Base-by-base conservation (phyloP, 2,329 filamentous ascomycete species). In the Torrubiella hemipterigena region DNA sequence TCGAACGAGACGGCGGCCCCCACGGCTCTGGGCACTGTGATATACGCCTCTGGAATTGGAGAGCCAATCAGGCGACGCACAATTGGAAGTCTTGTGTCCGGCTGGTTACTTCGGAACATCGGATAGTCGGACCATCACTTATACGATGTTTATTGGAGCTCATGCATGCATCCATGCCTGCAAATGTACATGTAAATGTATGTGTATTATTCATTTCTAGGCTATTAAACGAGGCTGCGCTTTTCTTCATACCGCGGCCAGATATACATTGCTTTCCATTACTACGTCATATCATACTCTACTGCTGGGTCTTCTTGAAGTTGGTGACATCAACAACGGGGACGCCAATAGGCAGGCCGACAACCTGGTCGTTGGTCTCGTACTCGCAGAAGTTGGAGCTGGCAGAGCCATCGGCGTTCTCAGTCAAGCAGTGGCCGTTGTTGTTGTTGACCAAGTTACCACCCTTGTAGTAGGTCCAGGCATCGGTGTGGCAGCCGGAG, bases 321-420 rank as follows among this genome's bases (percentile, higher is more conserved):
- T 36, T 32, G 16, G 22, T 26, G 20, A 34, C 16, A 19, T 32
- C 31, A 16, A 25, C 30, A 11, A 39, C 32, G 11, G 30, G 28
- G 13, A 44, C 42, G 2, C 64, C 63, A 39, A 56, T 54, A 1
- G 63, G 63, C 22, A 67, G 43, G 10, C 51, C 60, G 40, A 66
- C 49, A 8, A 67, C 63, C 44, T 67, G 64, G 28, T 46, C 54
- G 37, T 65, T 57, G 17, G 43, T 41, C 35, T 53, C 48, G 31
- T 49, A 50, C 18, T 55, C 50, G 43, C 61, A 64, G 11, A 37
- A 33, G 17, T 36, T 38, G 13, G 51, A 38, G 4, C 34, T 38
- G 4, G 54, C 51, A 7, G 34, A 31, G 2, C 44, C 42, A 5
- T 41, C 32, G 7, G 34, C 36, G 2, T 39, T 43, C 39, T 65